These are phyloP conservation scores for Platanthera zijinensis DNA, from an alignment of 106 monocot genomes.

Conservation along the genomic window DNA sequence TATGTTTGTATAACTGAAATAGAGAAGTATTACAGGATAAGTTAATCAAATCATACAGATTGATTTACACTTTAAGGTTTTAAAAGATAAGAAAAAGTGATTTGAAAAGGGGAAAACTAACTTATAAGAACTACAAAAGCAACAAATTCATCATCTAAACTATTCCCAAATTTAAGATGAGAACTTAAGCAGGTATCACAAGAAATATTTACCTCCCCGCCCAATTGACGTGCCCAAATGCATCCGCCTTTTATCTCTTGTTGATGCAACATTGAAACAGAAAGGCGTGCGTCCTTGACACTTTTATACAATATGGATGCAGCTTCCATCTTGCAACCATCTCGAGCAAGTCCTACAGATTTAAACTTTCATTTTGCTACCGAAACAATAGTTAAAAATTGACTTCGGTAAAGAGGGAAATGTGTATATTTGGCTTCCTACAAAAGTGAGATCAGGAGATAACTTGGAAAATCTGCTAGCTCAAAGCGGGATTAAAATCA, in stretches of 20 bases:
- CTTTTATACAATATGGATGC: slow-evolving; percentile 62
- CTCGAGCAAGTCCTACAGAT: slow-evolving; percentile 66
- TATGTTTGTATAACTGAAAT: neutral
- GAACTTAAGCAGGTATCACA: neutral
- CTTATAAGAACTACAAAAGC: neutral
- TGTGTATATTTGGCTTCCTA: neutral
- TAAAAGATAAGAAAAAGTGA: too few species aligned
- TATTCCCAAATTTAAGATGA: too few species aligned
- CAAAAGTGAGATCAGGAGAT: neutral
- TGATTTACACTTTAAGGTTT: neutral
- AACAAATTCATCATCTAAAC: neutral
- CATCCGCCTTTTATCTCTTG: slow-evolving; percentile 56
- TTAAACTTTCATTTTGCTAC: neutral
- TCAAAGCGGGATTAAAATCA: too few species aligned
- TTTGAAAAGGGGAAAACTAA: neutral
- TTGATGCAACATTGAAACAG: slow-evolving; percentile 60
- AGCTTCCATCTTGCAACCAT: slow-evolving; percentile 80
- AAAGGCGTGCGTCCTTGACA: slow-evolving; percentile 64
- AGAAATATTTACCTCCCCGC: slow-evolving; percentile 72
- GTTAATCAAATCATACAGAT: neutral
- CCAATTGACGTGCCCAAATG: slow-evolving; percentile 93
- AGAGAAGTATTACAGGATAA: neutral
- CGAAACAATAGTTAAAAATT: slow-evolving; percentile 2
- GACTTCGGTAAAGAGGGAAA: neutral
- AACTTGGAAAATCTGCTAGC: too few species aligned